phyloP scores from a whole-genome alignment of 768 basidiomycete species.

The Botryobasidium botryosum region DNA sequence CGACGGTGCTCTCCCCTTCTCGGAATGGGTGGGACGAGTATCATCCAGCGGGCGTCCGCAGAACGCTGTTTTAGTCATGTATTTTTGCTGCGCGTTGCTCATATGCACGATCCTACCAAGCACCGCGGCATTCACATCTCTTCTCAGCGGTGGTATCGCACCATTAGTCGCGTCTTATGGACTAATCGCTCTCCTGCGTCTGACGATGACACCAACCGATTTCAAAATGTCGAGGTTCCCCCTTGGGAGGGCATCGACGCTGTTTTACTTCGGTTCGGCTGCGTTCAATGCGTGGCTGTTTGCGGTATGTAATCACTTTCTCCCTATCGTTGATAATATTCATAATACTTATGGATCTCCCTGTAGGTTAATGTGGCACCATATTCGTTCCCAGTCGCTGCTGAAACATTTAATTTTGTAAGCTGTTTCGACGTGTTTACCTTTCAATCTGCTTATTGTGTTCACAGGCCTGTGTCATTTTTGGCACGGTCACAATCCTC shows the following conservation, averaged over 20 bases:
- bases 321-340: not conserved
- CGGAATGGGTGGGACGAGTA: slow-evolving; percentile 19
- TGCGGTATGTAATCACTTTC: slow-evolving; percentile 31
- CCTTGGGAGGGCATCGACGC: slow-evolving; percentile 22
- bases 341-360: not conserved
- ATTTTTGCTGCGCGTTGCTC: slow-evolving; percentile 15
- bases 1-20: slow-evolving; percentile 21
- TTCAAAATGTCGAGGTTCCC: slow-evolving; percentile 18
- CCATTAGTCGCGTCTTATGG: slow-evolving; percentile 19
- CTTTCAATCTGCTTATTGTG: not conserved
- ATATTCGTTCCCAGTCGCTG: slow-evolving; percentile 66
- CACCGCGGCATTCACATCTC: slow-evolving; percentile 21
- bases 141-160: slow-evolving; percentile 20
- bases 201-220: slow-evolving; percentile 17
- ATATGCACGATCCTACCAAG: slow-evolving; percentile 21
- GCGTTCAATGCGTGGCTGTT: slow-evolving; percentile 61
- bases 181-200: slow-evolving; percentile 13
- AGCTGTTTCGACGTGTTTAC: slow-evolving; percentile 17
- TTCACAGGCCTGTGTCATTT: slow-evolving; percentile 52
- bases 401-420: slow-evolving; percentile 71
- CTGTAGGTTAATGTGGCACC: slow-evolving; percentile 63
- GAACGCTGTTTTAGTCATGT: slow-evolving; percentile 21
- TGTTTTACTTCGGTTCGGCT: slow-evolving; percentile 48
- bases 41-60: slow-evolving; percentile 18
- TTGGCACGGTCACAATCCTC: slow-evolving; percentile 63